Conservation (phyloP, 805 yeast species). For the Wickerhamomyces rabaulensis region DNA sequence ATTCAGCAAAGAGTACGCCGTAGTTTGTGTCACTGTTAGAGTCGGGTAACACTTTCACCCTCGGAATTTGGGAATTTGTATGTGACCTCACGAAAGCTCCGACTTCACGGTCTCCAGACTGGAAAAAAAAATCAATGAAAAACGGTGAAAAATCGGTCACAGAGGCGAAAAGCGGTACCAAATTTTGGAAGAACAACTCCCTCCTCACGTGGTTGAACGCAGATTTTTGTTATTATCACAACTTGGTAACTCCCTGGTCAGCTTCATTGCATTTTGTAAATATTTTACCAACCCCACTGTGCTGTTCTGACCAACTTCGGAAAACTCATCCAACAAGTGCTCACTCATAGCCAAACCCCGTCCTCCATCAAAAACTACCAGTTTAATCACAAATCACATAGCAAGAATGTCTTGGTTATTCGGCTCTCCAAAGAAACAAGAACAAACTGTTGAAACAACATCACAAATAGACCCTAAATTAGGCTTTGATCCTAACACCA, state of each 20-base stretch:
- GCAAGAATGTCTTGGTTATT: conserved; percentile 25
- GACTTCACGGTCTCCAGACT: not conserved
- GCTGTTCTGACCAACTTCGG: not conserved
- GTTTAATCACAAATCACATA: not conserved
- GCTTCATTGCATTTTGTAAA: not conserved
- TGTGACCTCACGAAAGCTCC: no score
- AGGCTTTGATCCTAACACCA: conserved; percentile 64
- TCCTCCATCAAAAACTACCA: conserved; percentile 3
- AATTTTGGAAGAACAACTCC: not conserved
- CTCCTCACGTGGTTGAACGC: not conserved
- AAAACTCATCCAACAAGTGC: not conserved
- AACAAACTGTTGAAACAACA: conserved; percentile 8
- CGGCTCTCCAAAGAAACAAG: conserved; percentile 23
- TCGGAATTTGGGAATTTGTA: not conserved
- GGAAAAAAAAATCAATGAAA: not conserved
- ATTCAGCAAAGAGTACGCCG: no score
- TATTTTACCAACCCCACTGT: not conserved
- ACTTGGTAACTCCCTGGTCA: not conserved
- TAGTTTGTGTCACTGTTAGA: no score
- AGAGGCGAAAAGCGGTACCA: not conserved
- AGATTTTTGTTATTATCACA: not conserved
- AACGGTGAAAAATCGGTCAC: not conserved
- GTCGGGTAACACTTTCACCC: no score
- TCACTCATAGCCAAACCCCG: not conserved
- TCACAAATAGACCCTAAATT: conserved; percentile 19